A percentile compares a stretch with the other conserved stretches of the same genome.
Conservation (phyloP, 331 rosid species). For the Rosa hybrid region DNA sequence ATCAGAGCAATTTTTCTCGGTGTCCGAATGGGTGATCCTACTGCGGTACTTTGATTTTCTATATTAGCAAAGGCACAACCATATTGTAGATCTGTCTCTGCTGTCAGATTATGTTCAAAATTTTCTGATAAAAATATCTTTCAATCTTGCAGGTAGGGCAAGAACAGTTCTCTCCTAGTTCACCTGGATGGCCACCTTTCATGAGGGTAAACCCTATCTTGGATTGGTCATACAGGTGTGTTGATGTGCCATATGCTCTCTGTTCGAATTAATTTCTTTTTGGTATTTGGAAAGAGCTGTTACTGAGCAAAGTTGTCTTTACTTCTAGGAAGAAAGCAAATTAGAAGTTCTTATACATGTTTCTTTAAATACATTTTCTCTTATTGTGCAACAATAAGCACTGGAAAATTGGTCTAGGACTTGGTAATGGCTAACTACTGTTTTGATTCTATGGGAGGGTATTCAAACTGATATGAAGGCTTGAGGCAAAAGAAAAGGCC, state of each 20-base stretch:
- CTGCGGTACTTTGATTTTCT: constrained; percentile 63
- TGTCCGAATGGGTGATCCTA: constrained; percentile 95
- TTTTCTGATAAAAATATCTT: not conserved
- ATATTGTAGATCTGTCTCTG: not conserved
- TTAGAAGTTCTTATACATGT: not conserved
- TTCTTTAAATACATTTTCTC: not conserved
- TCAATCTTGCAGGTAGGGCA: constrained; percentile 76
- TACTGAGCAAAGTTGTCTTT: constrained; percentile 11
- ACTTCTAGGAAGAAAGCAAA: not conserved
- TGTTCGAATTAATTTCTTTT: constrained; percentile 8
- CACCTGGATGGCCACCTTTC: constrained; percentile 95
- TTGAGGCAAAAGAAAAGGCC: not conserved
- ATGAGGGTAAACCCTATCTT: constrained; percentile 98
- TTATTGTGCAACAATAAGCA: not conserved
- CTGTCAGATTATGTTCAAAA: constrained; percentile 15
- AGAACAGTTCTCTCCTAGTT: constrained; percentile 96
- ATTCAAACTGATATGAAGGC: not conserved
- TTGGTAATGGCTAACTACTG: not conserved
- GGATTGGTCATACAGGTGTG: constrained; percentile 99
- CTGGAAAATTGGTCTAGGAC: not conserved
- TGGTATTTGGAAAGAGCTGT: constrained; percentile 17
- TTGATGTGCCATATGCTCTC: constrained; percentile 24
- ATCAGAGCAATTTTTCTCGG: constrained; percentile 94
- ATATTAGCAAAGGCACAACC: constrained; percentile 10
- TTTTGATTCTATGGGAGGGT: not conserved